phyloP scores from a whole-genome alignment of 2,329 filamentous ascomycete genomes.

The Pleochaeta shiraiana region DNA sequence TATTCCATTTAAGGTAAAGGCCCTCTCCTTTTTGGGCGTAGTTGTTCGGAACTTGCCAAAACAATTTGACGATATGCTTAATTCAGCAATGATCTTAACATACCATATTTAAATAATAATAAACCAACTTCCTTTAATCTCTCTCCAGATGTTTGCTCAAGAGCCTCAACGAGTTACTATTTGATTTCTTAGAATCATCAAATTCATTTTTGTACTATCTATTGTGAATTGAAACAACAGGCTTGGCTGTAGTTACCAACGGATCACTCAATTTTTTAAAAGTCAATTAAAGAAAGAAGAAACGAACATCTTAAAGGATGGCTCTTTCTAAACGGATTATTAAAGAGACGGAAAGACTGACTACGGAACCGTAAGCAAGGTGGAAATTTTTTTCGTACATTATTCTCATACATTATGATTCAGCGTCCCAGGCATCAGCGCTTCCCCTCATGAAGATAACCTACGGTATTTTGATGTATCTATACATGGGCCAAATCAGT shows the following conservation, averaged over 20 bases:
- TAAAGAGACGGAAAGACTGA: conserved; percentile 94
- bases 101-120: too few relatives aligned
- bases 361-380: conserved; percentile 69
- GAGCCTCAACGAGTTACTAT: too few relatives aligned
- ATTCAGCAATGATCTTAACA: too few relatives aligned
- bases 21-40: neutral
- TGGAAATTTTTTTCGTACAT: neutral
- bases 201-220: too few relatives aligned
- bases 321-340: conserved; percentile 84
- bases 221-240: neutral
- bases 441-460: conserved; percentile 91
- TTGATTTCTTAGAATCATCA: too few relatives aligned
- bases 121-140: too few relatives aligned
- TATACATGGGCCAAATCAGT: conserved; percentile 79
- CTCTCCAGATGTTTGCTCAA: too few relatives aligned
- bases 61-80: neutral
- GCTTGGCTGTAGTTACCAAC: neutral
- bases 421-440: conserved; percentile 90
- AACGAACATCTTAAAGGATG: conserved; percentile 25
- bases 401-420: neutral
- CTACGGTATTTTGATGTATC: conserved; percentile 95
- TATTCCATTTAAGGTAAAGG: too few relatives aligned
- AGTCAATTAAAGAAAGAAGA: too few relatives aligned
- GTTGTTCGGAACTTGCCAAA: neutral
- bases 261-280: neutral